Percentiles rank a stretch among this genome's conserved stretches.
These are phyloP conservation scores for Aaosphaeria pasadenensis DNA, from an alignment of 2,329 filamentous ascomycete species.

Conservation along the genomic window DNA sequence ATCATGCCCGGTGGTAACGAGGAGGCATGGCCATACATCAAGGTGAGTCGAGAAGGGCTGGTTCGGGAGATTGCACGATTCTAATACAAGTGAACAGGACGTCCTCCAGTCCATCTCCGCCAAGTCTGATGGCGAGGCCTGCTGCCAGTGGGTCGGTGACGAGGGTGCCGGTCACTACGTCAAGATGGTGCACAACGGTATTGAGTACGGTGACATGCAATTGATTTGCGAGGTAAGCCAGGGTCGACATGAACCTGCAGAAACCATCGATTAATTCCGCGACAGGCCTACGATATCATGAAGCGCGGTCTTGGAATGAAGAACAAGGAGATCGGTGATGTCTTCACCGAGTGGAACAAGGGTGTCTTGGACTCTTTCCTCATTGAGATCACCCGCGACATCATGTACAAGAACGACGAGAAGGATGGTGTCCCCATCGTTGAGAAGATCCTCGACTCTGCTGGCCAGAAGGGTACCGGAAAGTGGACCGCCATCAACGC, in stretches of 20 bases:
- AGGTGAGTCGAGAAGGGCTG: conserved; percentile 39
- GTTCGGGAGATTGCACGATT: neutral
- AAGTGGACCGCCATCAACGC: conserved; percentile 99
- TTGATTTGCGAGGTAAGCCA: conserved; percentile 88
- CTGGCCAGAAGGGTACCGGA: conserved; percentile 97
- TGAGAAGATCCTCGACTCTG: conserved; percentile 98
- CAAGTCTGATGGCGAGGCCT: conserved; percentile 95
- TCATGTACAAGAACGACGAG: conserved; percentile 97
- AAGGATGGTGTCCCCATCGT: conserved; percentile 78
- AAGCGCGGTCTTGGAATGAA: conserved; percentile 90
- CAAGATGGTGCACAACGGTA: conserved; percentile 99
- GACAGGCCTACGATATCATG: conserved; percentile 97
- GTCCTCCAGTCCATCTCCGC: conserved; percentile 97
- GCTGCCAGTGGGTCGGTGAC: conserved; percentile 99
- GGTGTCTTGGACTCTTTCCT: conserved; percentile 97
- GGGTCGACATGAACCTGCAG: neutral
- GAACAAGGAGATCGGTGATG: conserved; percentile 93
- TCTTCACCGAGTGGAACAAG: conserved; percentile 96
- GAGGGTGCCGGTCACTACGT: conserved; percentile 99
- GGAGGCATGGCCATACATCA: conserved; percentile 96
- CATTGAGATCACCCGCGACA: conserved; percentile 97
- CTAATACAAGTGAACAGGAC: conserved; percentile 51
- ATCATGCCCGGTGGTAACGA: conserved; percentile 99
- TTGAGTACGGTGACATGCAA: conserved; percentile 99
- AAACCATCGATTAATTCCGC: conserved; percentile 10